Percentiles rank a stretch among this genome's conserved stretches.
Conservation (phyloP, 371 early-diverging fungal species). For the Smittium mucronatum region DNA sequence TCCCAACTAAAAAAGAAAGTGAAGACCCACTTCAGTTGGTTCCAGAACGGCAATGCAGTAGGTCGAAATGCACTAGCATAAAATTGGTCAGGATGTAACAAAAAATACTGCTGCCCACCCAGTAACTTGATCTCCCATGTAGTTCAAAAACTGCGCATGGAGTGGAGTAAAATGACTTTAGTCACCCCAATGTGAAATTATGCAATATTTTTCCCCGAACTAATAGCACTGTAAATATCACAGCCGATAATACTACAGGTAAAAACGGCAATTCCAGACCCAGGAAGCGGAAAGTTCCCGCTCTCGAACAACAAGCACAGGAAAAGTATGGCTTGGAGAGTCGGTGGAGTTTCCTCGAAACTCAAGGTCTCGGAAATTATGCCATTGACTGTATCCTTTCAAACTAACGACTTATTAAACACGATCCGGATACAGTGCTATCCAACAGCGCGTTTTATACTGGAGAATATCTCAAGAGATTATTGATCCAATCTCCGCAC, state of each 20-base stretch:
- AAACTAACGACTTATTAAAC: neutral
- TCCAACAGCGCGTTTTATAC: neutral
- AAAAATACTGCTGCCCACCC: slow-evolving; percentile 18
- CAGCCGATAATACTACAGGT: neutral
- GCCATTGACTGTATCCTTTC: neutral
- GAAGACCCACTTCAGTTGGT: slow-evolving; percentile 15
- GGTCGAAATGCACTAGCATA: slow-evolving; percentile 25
- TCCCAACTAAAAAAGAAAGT: slow-evolving; percentile 12
- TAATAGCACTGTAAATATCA: neutral
- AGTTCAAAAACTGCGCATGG: slow-evolving; percentile 15
- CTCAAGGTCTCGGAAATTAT: neutral
- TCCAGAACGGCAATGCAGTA: slow-evolving; percentile 18
- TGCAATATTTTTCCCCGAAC: neutral
- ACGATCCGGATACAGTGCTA: neutral
- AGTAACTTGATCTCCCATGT: slow-evolving; percentile 23
- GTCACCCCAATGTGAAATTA: neutral
- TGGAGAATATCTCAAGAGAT: neutral
- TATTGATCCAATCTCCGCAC: neutral
- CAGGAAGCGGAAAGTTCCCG: neutral
- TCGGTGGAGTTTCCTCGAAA: neutral
- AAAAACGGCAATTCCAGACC: neutral
- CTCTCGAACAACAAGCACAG: neutral
- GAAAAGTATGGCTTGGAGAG: neutral
- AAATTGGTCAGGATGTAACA: slow-evolving; percentile 14
- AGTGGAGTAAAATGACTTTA: slow-evolving; percentile 1